Percentiles rank a stretch among this genome's conserved stretches.
Conservation (phyloP, 2,329 filamentous ascomycete genomes). For the Epichloe festucae region DNA sequence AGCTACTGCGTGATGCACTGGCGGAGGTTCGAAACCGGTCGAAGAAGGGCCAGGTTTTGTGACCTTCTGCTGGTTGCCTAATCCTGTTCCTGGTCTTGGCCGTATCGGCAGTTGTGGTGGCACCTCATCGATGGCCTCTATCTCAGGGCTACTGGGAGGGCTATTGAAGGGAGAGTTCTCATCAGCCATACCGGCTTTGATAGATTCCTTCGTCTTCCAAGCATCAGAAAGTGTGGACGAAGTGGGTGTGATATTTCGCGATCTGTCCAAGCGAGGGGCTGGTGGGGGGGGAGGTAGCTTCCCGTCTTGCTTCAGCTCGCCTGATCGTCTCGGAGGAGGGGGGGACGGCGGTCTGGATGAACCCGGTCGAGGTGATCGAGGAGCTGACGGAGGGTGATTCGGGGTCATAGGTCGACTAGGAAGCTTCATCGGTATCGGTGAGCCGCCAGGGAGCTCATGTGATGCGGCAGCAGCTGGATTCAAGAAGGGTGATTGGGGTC, state of each 20-base stretch:
- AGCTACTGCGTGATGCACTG: conserved; percentile 35
- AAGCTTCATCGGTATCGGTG: conserved; percentile 36
- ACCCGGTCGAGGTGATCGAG: conserved; percentile 32
- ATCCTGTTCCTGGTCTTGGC: conserved; percentile 29
- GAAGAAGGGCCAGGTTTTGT: conserved; percentile 12
- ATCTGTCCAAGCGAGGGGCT: conserved; percentile 68
- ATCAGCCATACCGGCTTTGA: conserved; percentile 15
- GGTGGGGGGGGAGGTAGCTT: conserved; percentile 46
- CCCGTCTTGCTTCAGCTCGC: conserved; percentile 37
- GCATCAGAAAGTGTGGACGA: conserved; percentile 7
- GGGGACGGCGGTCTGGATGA: conserved; percentile 46
- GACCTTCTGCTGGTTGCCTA: conserved; percentile 10
- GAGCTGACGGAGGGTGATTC: conserved; percentile 21
- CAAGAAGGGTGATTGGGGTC: conserved; percentile 33
- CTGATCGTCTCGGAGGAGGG: conserved; percentile 50
- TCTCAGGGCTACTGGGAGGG: conserved; percentile 59
- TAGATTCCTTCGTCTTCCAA: conserved; percentile 5
- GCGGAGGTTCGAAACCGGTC: conserved; percentile 35
- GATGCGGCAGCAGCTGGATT: conserved; percentile 32
- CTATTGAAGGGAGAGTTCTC: conserved; percentile 72
- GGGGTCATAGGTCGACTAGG: conserved; percentile 44
- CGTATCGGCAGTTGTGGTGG: conserved; percentile 36
- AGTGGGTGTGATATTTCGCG: conserved; percentile 20
- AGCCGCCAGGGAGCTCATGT: conserved; percentile 26
- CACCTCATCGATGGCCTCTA: conserved; percentile 31